Percentiles rank a stretch among this genome's conserved stretches.
Evolutionary conservation across 2,329 filamentous ascomycete genomes (phyloP).

Genomic region (Arthrobotrys iridis): DNA sequence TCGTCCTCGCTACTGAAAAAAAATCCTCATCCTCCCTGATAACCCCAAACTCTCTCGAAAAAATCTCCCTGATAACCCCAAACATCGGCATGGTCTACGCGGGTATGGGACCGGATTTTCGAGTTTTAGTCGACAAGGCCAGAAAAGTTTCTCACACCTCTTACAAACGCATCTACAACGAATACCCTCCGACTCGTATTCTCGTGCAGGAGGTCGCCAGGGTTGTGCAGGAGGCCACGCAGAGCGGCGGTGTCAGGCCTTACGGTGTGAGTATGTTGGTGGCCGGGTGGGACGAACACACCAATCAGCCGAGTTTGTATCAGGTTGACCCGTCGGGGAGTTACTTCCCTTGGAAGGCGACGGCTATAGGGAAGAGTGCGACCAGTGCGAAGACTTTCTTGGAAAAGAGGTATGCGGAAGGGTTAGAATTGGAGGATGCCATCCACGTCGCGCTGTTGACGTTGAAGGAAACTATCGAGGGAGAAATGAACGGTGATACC

Average conservation of each 20-base stretch:
- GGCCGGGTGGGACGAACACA: constrained; percentile 96
- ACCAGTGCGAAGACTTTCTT: constrained; percentile 98
- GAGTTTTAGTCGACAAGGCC: constrained; percentile 95
- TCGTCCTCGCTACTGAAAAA: constrained; percentile 98
- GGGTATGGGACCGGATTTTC: constrained; percentile 98
- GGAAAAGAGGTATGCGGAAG: constrained; percentile 98
- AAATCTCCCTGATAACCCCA: constrained; percentile 96
- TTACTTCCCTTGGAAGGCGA: constrained; percentile 99
- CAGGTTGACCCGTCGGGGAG: constrained; percentile 98
- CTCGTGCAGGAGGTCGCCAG: constrained; percentile 97
- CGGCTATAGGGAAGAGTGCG: constrained; percentile 97
- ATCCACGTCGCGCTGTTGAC: constrained; percentile 98
- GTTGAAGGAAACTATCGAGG: constrained; percentile 98
- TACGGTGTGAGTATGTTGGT: constrained; percentile 96
- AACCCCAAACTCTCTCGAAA: constrained; percentile 92
- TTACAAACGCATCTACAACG: constrained; percentile 99
- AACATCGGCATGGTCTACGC: constrained; percentile 99
- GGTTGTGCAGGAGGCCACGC: constrained; percentile 98
- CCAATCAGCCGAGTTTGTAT: constrained; percentile 96
- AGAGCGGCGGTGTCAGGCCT: constrained; percentile 94
- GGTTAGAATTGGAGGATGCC: constrained; percentile 94
- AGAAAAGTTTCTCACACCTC: constrained; percentile 97
- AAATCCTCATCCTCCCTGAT: constrained; percentile 98
- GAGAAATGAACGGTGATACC: constrained; percentile 98
- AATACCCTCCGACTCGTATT: constrained; percentile 99